Evolutionary conservation across 176 grass and related monocot genomes (phyloP).

Genomic region (Puya raimondii): DNA sequence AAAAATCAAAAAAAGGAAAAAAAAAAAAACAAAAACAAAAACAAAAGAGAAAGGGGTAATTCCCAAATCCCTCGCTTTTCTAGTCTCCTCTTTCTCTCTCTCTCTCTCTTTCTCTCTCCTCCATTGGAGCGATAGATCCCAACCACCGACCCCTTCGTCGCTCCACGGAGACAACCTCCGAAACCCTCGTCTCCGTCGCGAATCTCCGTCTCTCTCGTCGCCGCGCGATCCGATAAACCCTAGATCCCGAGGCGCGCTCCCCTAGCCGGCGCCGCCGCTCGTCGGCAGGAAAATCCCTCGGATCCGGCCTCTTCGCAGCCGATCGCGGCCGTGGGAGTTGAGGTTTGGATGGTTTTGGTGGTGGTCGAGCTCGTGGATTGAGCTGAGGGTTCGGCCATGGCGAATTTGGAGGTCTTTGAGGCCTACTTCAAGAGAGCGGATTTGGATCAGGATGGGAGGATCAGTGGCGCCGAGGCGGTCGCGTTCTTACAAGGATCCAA

Average conservation of each 20-base stretch:
- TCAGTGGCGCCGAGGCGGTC: constrained; percentile 90
- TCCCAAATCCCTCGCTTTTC: not conserved
- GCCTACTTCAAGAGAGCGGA: constrained; percentile 89
- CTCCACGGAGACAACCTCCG: not conserved
- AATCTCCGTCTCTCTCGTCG: no score
- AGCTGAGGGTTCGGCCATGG: constrained; percentile 29
- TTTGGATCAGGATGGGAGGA: constrained; percentile 91
- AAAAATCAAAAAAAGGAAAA: no score
- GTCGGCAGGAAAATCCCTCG: no score
- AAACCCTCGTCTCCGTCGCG: not conserved
- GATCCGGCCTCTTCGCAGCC: no score
- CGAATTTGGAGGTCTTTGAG: constrained; percentile 71
- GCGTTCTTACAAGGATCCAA: constrained; percentile 82
- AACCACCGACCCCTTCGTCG: not conserved
- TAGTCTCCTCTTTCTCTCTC: not conserved
- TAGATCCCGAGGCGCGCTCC: no score
- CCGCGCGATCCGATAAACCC: no score
- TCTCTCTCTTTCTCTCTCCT: not conserved
- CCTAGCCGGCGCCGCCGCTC: no score
- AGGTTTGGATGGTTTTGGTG: not conserved
- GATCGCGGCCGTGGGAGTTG: no score
- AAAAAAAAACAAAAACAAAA: no score
- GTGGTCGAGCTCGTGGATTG: not conserved
- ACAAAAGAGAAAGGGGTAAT: not conserved
- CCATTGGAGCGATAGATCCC: not conserved